Evolutionary conservation across 164 flowering plant species (phyloP).

Genomic region (Tinospora cordifolia): DNA sequence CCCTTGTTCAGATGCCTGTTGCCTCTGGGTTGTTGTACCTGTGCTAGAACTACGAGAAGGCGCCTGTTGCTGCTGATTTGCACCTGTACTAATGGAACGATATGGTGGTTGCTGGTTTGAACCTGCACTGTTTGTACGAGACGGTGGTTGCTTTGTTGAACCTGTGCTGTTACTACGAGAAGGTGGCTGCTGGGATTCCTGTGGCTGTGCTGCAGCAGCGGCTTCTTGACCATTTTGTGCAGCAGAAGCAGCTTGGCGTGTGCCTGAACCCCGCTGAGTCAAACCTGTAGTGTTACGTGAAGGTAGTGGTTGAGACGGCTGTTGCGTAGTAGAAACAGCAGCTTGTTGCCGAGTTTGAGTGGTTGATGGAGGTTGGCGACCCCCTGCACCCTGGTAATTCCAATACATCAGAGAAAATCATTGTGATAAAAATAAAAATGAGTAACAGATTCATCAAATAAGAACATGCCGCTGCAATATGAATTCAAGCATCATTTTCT

Average conservation of each 20-base stretch:
- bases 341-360: slow-evolving; percentile 31
- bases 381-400: slow-evolving; percentile 32
- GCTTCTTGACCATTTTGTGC: not conserved
- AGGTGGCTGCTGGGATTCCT: slow-evolving; percentile 20
- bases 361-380: slow-evolving; percentile 32
- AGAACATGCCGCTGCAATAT: no score
- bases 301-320: slow-evolving; percentile 12
- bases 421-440: no score
- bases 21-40: slow-evolving; percentile 1
- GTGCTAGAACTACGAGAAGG: not conserved
- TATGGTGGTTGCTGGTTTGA: not conserved
- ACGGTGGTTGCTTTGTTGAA: not conserved
- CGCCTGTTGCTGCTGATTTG: not conserved
- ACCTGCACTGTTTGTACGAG: not conserved
- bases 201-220: slow-evolving; percentile 18
- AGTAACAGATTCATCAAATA: no score
- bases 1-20: slow-evolving; percentile 27
- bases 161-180: slow-evolving; percentile 3
- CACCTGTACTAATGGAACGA: not conserved
- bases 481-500: no score
- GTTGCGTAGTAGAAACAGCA: slow-evolving; percentile 17
- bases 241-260: not conserved
- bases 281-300: not conserved
- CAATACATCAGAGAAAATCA: not conserved
- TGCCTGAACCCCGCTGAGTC: slow-evolving; percentile 4